Percentiles rank a stretch among this genome's conserved stretches.
These are phyloP conservation scores for Fusarium odoratissimum DNA, from an alignment of 2,329 filamentous ascomycete genomes.

Conservation along the genomic window DNA sequence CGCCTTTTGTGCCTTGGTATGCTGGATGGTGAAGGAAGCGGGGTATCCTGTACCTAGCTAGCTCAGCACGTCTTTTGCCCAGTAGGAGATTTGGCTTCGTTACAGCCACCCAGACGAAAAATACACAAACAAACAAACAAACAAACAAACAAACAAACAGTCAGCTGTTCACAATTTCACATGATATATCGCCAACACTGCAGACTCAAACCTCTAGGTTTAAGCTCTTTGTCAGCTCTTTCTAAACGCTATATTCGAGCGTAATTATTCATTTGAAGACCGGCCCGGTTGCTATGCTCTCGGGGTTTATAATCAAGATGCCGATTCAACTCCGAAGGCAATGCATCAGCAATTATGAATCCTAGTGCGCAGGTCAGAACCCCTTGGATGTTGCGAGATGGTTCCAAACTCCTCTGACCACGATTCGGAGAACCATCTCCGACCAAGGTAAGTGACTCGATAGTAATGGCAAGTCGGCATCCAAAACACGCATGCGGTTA, in stretches of 20 bases:
- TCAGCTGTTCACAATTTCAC: constrained; percentile 6
- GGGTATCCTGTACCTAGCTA: too few species aligned
- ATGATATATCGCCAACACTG: neutral
- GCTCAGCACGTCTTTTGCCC: too few species aligned
- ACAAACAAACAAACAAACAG: too few species aligned
- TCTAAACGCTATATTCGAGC: too few species aligned
- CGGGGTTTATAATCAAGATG: neutral
- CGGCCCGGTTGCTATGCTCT: neutral
- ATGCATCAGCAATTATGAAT: neutral
- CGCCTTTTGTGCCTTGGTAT: too few species aligned
- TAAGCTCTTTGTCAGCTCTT: neutral
- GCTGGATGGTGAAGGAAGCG: too few species aligned
- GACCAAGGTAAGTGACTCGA: neutral
- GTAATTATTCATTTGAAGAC: neutral
- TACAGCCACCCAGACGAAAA: too few species aligned
- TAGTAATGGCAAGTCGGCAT: neutral
- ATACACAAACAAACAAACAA: too few species aligned
- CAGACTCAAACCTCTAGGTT: neutral
- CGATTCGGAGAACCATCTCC: neutral
- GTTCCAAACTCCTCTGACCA: neutral
- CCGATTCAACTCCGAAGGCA: constrained; percentile 1
- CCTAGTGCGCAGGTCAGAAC: neutral
- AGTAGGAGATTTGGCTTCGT: too few species aligned
- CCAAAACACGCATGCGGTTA: neutral
- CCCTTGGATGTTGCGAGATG: neutral